Evolutionary conservation across 805 yeast genomes (phyloP).

Genomic region (Spathaspora boniae): DNA sequence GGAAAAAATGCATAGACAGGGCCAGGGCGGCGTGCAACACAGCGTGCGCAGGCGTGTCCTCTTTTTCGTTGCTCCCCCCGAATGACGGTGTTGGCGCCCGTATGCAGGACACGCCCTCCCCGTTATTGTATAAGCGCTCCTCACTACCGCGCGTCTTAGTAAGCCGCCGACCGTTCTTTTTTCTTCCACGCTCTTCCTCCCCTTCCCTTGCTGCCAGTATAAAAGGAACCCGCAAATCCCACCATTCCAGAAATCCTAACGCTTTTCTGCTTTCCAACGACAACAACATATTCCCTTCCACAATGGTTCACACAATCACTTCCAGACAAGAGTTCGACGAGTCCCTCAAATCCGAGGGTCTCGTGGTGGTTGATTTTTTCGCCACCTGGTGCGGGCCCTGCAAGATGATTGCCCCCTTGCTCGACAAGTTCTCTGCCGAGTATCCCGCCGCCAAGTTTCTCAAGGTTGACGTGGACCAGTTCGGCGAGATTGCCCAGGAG

Average conservation of each 20-base stretch:
- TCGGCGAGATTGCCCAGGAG: conserved; percentile 70
- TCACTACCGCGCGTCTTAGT: too few species aligned
- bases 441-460: conserved; percentile 69
- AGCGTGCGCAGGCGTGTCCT: too few species aligned
- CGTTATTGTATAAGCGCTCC: too few species aligned
- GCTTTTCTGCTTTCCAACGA: neutral
- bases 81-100: too few species aligned
- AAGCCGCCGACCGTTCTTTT: too few species aligned
- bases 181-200: too few species aligned
- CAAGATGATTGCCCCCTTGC: conserved; percentile 92
- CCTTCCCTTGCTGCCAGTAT: too few species aligned
- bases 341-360: conserved; percentile 59
- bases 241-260: neutral
- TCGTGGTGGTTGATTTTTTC: conserved; percentile 91
- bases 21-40: too few species aligned
- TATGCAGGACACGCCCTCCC: too few species aligned
- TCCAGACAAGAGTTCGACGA: conserved; percentile 57
- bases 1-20: too few species aligned
- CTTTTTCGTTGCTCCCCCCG: too few species aligned
- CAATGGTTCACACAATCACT: conserved; percentile 36
- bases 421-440: conserved; percentile 73
- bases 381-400: conserved; percentile 99
- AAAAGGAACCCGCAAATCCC: neutral
- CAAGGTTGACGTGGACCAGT: conserved; percentile 90
- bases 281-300: conserved; percentile 1